Evolutionary conservation across 257 asterid genomes (phyloP).

Genomic region (Nicotiana sylvestris): DNA sequence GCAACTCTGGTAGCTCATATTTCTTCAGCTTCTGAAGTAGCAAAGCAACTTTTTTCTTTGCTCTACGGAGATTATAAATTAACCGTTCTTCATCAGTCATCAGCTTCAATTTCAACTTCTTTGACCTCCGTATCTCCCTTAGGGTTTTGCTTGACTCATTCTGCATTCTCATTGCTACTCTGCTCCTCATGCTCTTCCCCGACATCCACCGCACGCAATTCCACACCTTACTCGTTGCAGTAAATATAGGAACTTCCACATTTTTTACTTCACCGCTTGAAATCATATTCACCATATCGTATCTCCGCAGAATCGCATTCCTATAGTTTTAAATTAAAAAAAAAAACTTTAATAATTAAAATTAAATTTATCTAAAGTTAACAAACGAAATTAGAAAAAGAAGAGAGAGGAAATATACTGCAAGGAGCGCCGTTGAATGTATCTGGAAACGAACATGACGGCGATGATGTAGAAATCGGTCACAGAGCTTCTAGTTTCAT

Average conservation of each 20-base stretch:
- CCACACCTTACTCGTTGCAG: conserved; percentile 12
- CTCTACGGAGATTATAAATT: conserved; percentile 35
- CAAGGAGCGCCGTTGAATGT: conserved; percentile 27
- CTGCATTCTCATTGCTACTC: conserved; percentile 75
- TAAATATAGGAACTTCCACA: background rate
- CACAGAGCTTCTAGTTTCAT: background rate
- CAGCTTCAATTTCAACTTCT: conserved; percentile 56
- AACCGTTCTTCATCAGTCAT: conserved; percentile 94
- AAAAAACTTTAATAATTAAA: too few species aligned
- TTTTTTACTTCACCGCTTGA: conserved; percentile 13
- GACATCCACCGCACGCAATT: conserved; percentile 49
- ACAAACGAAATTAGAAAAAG: background rate
- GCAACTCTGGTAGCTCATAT: conserved; percentile 95
- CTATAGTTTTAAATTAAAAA: background rate
- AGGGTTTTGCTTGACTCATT: conserved; percentile 81
- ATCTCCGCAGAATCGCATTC: conserved; percentile 17
- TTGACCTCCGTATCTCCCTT: conserved; percentile 84
- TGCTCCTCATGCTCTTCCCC: conserved; percentile 91
- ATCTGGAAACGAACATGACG: conserved; percentile 30
- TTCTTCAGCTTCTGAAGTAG: conserved; percentile 95
- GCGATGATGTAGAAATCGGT: background rate
- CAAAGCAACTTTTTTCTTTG: conserved; percentile 95
- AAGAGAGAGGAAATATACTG: background rate
- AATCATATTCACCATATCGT: conserved; percentile 15
- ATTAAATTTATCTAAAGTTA: background rate